A percentile compares a stretch with the other conserved stretches of the same genome.
phyloP scores from a whole-genome alignment of 352 stramenopile species.

The Aphanomyces astaci region DNA sequence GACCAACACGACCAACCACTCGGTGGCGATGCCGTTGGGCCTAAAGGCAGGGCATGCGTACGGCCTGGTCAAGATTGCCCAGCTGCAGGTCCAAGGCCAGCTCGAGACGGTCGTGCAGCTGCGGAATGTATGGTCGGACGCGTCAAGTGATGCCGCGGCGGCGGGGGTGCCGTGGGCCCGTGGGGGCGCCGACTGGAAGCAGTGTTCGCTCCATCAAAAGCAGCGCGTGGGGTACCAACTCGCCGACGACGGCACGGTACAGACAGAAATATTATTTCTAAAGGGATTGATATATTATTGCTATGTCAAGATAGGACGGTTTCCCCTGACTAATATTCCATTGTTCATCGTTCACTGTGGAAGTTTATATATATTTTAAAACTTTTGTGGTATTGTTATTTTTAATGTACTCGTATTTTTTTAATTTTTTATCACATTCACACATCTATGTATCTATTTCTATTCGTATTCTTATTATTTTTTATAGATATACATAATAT shows the following conservation, averaged over 20 bases:
- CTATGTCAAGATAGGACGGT: too few relatives aligned
- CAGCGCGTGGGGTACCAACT: constrained; percentile 71
- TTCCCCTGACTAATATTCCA: too few relatives aligned
- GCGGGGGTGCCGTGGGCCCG: constrained; percentile 66
- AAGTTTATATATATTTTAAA: too few relatives aligned
- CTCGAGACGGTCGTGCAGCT: constrained; percentile 56
- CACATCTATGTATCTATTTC: too few relatives aligned
- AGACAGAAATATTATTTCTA: too few relatives aligned
- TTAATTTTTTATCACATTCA: too few relatives aligned
- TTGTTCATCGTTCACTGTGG: too few relatives aligned
- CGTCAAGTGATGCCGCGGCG: constrained; percentile 50
- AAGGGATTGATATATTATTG: too few relatives aligned
- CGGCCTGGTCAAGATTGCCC: constrained; percentile 65
- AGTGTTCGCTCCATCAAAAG: constrained; percentile 62
- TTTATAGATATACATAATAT: too few relatives aligned
- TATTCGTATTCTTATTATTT: too few relatives aligned
- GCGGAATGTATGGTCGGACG: constrained; percentile 74
- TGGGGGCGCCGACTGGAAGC: constrained; percentile 61
- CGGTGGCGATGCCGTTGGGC: constrained; percentile 49
- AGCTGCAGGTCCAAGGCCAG: constrained; percentile 54
- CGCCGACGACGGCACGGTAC: constrained; percentile 57
- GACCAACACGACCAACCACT: constrained; percentile 52
- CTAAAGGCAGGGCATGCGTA: constrained; percentile 65
- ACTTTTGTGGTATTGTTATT: too few relatives aligned
- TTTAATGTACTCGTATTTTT: too few relatives aligned